These are phyloP conservation scores for Leishmania amazonensis DNA, from an alignment of 208 protist genomes.

Conservation along the genomic window DNA sequence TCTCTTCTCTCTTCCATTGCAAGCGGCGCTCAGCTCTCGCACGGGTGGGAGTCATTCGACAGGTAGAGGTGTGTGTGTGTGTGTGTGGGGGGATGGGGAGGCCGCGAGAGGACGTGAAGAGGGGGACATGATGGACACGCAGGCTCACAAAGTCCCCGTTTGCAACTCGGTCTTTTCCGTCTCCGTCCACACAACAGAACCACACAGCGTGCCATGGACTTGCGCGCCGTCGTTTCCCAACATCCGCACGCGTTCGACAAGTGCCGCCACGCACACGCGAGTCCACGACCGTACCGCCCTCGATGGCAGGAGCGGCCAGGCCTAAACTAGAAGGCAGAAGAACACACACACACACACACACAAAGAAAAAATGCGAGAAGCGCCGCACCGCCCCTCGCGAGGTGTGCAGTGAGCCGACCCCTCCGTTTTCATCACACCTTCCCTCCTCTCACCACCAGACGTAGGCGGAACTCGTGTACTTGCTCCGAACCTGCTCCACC, in stretches of 20 bases:
- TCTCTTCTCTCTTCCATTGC: not conserved
- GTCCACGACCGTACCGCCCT: not conserved
- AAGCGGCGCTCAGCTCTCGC: not conserved
- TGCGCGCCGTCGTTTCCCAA: not conserved
- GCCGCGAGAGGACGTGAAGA: not conserved
- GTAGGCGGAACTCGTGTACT: slow-evolving; percentile 30
- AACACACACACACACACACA: too few relatives aligned
- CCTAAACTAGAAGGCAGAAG: not conserved
- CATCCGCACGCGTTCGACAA: not conserved
- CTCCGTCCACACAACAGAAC: too few relatives aligned
- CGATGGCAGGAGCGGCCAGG: not conserved
- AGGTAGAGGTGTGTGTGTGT: not conserved
- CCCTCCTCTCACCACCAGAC: slow-evolving; percentile 77
- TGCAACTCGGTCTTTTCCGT: not conserved
- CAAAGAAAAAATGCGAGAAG: not conserved
- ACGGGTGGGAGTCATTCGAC: not conserved
- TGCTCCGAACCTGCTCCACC: slow-evolving; percentile 47
- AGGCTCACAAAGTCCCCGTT: not conserved
- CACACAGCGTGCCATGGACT: not conserved
- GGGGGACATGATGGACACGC: not conserved
- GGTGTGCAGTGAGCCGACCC: not conserved
- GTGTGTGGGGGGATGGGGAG: not conserved
- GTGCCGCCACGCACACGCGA: not conserved
- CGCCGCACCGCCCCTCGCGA: not conserved
- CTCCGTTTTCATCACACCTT: not conserved